Percentiles rank a stretch among this genome's conserved stretches.
phyloP scores from a whole-genome alignment of 2,329 filamentous ascomycete species.

The Penicillium sp. region DNA sequence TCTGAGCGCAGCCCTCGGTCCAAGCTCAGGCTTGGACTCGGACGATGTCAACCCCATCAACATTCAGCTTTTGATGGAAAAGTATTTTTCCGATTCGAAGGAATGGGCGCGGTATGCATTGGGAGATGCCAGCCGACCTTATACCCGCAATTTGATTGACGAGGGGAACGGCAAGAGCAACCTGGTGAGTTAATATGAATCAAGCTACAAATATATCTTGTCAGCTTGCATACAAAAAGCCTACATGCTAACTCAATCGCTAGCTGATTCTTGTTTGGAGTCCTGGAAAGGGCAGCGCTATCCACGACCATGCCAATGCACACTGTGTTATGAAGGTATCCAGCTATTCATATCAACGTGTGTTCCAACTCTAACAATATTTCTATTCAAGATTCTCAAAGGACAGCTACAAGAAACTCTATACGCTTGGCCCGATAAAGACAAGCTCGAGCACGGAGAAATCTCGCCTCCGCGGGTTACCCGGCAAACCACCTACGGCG shows the following conservation, averaged over 20 bases:
- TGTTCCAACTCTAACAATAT: no score
- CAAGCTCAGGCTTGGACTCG: conserved; percentile 73
- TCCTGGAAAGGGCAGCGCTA: conserved; percentile 72
- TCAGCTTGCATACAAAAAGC: no score
- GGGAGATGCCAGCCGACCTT: conserved; percentile 61
- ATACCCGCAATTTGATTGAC: conserved; percentile 85
- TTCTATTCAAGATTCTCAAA: conserved; percentile 65
- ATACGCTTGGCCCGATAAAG: conserved; percentile 62
- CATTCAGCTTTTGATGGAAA: conserved; percentile 65
- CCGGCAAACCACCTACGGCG: conserved; percentile 60
- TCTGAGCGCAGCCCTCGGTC: conserved; percentile 69
- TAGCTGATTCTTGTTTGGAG: conserved; percentile 86
- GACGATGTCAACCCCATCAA: conserved; percentile 71
- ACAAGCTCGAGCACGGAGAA: conserved; percentile 43
- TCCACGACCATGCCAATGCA: conserved; percentile 83
- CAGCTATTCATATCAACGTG: background rate
- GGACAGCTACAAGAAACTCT: conserved; percentile 75
- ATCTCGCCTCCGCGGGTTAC: conserved; percentile 56
- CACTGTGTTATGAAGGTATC: conserved; percentile 79
- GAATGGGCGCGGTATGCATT: conserved; percentile 75
- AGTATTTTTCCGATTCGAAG: conserved; percentile 61
- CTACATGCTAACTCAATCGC: no score
- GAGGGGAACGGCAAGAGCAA: conserved; percentile 80
- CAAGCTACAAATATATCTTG: no score
- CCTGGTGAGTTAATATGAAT: conserved; percentile 48